phyloP scores from a whole-genome alignment of 148 eudicot species.

The Fagopyrum homotropicum region DNA sequence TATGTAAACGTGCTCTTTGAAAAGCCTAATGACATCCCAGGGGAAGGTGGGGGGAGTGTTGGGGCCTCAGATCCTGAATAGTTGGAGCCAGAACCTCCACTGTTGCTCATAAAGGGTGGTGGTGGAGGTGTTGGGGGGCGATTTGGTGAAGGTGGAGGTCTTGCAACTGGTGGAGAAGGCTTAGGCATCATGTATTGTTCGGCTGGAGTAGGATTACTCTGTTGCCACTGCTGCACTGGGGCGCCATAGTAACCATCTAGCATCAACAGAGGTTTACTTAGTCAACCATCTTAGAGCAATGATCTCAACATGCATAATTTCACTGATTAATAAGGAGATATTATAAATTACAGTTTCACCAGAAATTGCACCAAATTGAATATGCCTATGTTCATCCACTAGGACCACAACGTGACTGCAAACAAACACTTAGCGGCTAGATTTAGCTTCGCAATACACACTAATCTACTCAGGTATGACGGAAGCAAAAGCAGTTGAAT shows the following conservation, averaged over 20 bases:
- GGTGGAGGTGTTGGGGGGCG: slow-evolving; percentile 34
- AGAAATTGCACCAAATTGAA: background rate
- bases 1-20: slow-evolving; percentile 75
- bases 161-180: slow-evolving; percentile 44
- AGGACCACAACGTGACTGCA: background rate
- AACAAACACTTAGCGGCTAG: background rate
- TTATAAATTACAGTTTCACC: background rate
- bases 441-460: background rate
- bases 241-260: slow-evolving; percentile 63
- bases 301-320: slow-evolving; percentile 3
- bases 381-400: background rate
- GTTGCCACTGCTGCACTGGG: slow-evolving; percentile 74
- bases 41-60: slow-evolving; percentile 61
- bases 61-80: slow-evolving; percentile 55
- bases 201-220: slow-evolving; percentile 54
- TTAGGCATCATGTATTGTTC: slow-evolving; percentile 56
- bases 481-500: background rate
- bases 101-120: slow-evolving; percentile 51
- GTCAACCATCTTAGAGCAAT: background rate
- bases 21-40: slow-evolving; percentile 65
- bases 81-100: slow-evolving; percentile 82
- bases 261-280: slow-evolving; percentile 1
- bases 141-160: slow-evolving; percentile 60
- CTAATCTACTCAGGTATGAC: background rate
- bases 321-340: background rate